Percentiles rank a stretch among this genome's conserved stretches.
Evolutionary conservation across 2,329 filamentous ascomycete genomes (phyloP).

Genomic region (Tolypocladium paradoxum): DNA sequence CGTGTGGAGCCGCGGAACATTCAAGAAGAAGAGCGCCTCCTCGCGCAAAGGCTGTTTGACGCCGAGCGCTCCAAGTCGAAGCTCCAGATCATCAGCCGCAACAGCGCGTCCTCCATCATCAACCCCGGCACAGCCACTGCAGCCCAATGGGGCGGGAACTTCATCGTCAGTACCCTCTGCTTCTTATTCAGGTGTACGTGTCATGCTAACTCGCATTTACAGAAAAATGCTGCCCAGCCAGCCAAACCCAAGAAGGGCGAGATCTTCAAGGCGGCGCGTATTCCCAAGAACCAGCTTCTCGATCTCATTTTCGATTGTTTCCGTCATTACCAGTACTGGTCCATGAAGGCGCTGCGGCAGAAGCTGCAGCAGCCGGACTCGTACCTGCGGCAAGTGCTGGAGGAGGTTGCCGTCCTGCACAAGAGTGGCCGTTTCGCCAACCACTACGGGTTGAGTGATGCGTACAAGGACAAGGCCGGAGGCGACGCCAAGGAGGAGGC

Average conservation of each 20-base stretch:
- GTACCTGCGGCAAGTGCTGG: conserved; percentile 79
- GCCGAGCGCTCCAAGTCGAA: conserved; percentile 39
- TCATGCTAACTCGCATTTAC: conserved; percentile 1
- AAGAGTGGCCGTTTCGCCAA: conserved; percentile 78
- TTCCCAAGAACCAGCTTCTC: conserved; percentile 78
- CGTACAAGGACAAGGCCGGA: conserved; percentile 26
- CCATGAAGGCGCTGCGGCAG: conserved; percentile 75
- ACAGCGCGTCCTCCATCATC: conserved; percentile 40
- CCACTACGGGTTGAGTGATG: conserved; percentile 70
- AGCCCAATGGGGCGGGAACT: conserved; percentile 29
- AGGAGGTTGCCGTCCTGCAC: conserved; percentile 72
- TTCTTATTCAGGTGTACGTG: neutral
- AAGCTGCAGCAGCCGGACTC: conserved; percentile 77
- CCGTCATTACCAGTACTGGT: conserved; percentile 82
- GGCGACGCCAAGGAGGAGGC: conserved; percentile 40
- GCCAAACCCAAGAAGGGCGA: conserved; percentile 54
- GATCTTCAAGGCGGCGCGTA: conserved; percentile 74
- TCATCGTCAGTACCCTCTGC: conserved; percentile 40
- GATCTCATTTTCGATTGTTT: conserved; percentile 79
- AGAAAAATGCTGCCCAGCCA: conserved; percentile 42
- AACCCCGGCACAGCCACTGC: conserved; percentile 39
- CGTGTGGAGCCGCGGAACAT: conserved; percentile 65
- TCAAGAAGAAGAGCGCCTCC: conserved; percentile 53
- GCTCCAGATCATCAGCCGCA: conserved; percentile 38
- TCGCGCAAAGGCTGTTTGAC: conserved; percentile 44